phyloP scores from a whole-genome alignment of 208 protist species.

The Trypanosoma boissoni region DNA sequence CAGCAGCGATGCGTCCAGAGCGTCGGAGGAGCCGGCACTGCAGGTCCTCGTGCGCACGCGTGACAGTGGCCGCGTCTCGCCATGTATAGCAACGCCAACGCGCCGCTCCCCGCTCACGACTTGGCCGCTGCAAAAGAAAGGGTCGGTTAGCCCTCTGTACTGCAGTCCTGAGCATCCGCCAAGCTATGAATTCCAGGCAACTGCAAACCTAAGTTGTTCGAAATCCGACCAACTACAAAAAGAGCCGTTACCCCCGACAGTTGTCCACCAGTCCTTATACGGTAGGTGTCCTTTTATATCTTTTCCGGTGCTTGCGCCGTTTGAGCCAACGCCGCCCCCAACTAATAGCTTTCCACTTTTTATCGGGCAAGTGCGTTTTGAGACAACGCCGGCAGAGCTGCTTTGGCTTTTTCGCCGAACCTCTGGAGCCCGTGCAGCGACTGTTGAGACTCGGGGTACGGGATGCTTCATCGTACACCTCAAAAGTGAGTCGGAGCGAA shows the following conservation, averaged over 20 bases:
- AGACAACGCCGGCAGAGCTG: slow-evolving; percentile 71
- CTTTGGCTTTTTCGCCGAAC: slow-evolving; percentile 75
- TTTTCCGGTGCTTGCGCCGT: slow-evolving; percentile 43
- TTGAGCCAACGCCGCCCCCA: slow-evolving; percentile 17
- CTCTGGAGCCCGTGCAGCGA: slow-evolving; percentile 47
- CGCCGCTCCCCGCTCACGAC: slow-evolving; percentile 22
- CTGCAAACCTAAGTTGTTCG: background rate
- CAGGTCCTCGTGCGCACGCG: background rate
- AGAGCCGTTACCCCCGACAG: slow-evolving; percentile 33
- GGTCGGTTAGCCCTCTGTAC: background rate
- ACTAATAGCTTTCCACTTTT: slow-evolving; percentile 46
- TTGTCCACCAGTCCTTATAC: slow-evolving; percentile 61
- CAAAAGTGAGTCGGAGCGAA: slow-evolving; percentile 51
- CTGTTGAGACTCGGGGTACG: slow-evolving; percentile 64
- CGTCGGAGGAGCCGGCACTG: background rate
- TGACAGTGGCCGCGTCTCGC: background rate
- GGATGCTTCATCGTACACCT: slow-evolving; percentile 81
- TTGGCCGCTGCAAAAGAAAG: background rate
- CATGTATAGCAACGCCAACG: background rate
- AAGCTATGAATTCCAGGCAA: background rate
- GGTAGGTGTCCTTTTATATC: slow-evolving; percentile 71
- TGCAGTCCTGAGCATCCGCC: background rate
- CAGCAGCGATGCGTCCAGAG: background rate
- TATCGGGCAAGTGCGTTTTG: slow-evolving; percentile 83
- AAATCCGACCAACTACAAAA: background rate